A percentile compares a stretch with the other conserved stretches of the same genome.
Evolutionary conservation across 2,329 filamentous ascomycete species (phyloP).

Genomic region (Hypoxylon sp.): DNA sequence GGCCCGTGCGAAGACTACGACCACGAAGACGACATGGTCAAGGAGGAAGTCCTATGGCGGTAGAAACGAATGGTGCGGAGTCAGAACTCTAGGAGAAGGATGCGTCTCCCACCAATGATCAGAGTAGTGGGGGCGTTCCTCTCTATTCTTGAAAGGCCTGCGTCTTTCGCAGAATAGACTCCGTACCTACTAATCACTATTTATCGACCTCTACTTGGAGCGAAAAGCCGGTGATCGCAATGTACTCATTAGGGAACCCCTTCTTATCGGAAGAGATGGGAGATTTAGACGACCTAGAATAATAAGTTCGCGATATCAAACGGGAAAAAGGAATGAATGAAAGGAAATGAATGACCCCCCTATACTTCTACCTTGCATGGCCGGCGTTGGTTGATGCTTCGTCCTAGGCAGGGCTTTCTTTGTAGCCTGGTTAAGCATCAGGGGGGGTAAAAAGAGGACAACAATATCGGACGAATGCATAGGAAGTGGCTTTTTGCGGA

Average conservation of each 20-base stretch:
- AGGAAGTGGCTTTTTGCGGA: constrained; percentile 36
- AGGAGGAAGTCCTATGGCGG: constrained; percentile 69
- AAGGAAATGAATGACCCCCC: constrained; percentile 27
- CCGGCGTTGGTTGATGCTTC: constrained; percentile 41
- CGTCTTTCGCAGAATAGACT: neutral
- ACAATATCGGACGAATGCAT: constrained; percentile 27
- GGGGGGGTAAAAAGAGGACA: constrained; percentile 28
- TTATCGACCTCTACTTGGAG: neutral
- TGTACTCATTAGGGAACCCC: constrained; percentile 16
- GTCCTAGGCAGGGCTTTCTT: constrained; percentile 30
- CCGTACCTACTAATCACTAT: neutral
- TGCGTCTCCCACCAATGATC: constrained; percentile 5
- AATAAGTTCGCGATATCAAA: constrained; percentile 27
- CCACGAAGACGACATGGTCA: constrained; percentile 59
- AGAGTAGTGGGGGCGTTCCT: constrained; percentile 10
- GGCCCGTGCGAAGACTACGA: constrained; percentile 59
- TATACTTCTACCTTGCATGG: constrained; percentile 42
- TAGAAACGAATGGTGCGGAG: constrained; percentile 69
- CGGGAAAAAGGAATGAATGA: constrained; percentile 32
- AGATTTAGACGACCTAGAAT: constrained; percentile 26
- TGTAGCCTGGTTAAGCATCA: constrained; percentile 36
- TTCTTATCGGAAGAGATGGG: constrained; percentile 16
- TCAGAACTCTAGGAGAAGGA: constrained; percentile 62
- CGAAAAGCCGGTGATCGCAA: constrained; percentile 4
- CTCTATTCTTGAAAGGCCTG: neutral